Evolutionary conservation across 306 rosid species (phyloP).

Genomic region (Acacia acuminata): DNA sequence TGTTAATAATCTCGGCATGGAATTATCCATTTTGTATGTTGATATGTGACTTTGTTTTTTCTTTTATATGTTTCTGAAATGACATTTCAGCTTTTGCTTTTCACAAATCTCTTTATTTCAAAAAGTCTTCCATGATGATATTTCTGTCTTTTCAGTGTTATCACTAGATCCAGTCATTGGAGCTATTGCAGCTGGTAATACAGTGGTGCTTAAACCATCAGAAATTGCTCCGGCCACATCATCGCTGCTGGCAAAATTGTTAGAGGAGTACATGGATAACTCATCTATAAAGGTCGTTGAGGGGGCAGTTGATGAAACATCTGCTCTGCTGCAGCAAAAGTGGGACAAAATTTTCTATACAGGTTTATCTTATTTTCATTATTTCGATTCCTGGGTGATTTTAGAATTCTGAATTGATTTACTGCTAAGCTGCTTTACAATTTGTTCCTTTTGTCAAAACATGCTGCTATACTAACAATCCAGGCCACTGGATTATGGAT

Average conservation of each 20-base stretch:
- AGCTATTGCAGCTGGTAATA: constrained; percentile 97
- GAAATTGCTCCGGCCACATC: constrained; percentile 91
- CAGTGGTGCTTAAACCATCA: constrained; percentile 96
- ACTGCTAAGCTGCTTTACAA: background rate
- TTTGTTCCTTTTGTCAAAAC: background rate
- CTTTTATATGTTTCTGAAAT: constrained; percentile 8
- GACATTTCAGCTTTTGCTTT: constrained; percentile 11
- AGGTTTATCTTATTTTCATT: constrained; percentile 50
- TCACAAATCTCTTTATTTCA: background rate
- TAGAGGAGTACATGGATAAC: constrained; percentile 73
- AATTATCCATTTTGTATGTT: constrained; percentile 97
- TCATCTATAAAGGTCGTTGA: constrained; percentile 80
- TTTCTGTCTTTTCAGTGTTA: constrained; percentile 58
- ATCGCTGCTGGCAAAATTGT: constrained; percentile 71
- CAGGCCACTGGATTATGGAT: background rate
- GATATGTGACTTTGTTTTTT: constrained; percentile 9
- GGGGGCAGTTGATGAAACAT: constrained; percentile 84
- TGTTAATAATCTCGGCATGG: constrained; percentile 87
- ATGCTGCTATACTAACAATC: background rate
- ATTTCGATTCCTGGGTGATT: constrained; percentile 11
- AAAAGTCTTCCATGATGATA: background rate
- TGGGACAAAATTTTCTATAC: constrained; percentile 99
- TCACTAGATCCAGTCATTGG: constrained; percentile 96
- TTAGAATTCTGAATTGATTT: constrained; percentile 27
- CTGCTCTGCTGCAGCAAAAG: constrained; percentile 87